Conservation (phyloP, 192 early-diverging fungal species). For the Gonapodya prolifera region DNA sequence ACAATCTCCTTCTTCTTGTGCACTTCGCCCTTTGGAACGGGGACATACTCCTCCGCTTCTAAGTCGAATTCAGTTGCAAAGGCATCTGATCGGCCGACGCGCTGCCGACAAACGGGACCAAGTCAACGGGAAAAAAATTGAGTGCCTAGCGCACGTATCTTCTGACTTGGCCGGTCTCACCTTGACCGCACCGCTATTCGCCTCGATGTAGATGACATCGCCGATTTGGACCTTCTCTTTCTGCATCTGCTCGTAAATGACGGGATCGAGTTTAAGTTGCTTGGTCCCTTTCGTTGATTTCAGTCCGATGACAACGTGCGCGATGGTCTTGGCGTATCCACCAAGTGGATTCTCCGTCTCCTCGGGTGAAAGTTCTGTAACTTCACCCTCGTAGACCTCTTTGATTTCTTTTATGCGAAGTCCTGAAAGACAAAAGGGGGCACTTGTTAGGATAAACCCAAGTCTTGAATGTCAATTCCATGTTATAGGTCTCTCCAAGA, state of each 20-base stretch:
- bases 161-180: constrained; percentile 19
- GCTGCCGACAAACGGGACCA: constrained; percentile 28
- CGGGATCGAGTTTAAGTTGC: constrained; percentile 91
- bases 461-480: no score
- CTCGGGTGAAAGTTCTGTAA: constrained; percentile 91
- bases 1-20: constrained; percentile 99
- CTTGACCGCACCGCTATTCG: constrained; percentile 95
- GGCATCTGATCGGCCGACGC: constrained; percentile 94
- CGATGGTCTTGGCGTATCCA: constrained; percentile 92
- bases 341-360: constrained; percentile 97
- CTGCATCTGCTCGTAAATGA: constrained; percentile 91
- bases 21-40: constrained; percentile 94
- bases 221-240: constrained; percentile 95
- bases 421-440: constrained; percentile 25
- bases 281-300: constrained; percentile 99
- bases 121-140: neutral
- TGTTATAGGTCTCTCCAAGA: no score
- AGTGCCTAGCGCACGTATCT: neutral
- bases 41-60: constrained; percentile 96
- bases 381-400: constrained; percentile 99
- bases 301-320: constrained; percentile 90
- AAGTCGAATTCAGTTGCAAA: constrained; percentile 97
- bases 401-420: constrained; percentile 96
- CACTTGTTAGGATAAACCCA: neutral
- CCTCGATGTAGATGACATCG: constrained; percentile 98